phyloP scores from a whole-genome alignment of 148 eudicot genomes.

The Cornus controversa region DNA sequence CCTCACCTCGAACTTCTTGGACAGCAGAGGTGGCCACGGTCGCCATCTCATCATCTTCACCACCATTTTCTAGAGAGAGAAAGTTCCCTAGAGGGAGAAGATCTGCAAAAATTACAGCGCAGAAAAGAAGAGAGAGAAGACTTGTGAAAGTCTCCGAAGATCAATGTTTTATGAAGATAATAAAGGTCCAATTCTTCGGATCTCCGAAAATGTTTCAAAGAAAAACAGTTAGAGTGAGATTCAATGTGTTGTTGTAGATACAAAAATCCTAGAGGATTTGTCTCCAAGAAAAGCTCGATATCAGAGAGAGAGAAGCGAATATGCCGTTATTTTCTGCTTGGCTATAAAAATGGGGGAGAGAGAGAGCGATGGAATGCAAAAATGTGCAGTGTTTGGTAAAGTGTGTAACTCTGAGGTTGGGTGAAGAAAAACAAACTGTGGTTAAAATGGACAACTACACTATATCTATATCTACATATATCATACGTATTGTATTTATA shows the following conservation, averaged over 20 bases:
- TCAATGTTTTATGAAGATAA: background rate
- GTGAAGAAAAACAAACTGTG: background rate
- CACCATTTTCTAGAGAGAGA: slow-evolving; percentile 40
- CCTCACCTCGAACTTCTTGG: slow-evolving; percentile 70
- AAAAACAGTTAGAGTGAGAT: slow-evolving; percentile 1
- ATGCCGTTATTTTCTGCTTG: slow-evolving; percentile 12
- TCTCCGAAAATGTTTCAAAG: slow-evolving; percentile 5
- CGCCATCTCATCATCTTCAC: slow-evolving; percentile 83
- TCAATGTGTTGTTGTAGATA: background rate
- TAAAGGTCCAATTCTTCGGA: slow-evolving; percentile 9
- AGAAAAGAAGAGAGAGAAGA: background rate
- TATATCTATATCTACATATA: background rate
- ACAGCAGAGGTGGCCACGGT: slow-evolving; percentile 61
- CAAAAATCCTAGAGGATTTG: background rate
- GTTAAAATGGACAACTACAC: too few species aligned
- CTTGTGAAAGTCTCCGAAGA: background rate
- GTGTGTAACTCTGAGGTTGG: background rate
- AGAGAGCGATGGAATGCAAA: background rate
- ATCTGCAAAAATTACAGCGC: slow-evolving; percentile 11
- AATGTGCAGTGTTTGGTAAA: background rate
- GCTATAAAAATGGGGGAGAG: background rate
- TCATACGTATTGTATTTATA: background rate
- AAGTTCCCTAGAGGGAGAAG: background rate
- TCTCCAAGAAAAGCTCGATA: background rate
- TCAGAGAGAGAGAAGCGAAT: background rate